Percentiles rank a stretch among this genome's conserved stretches.
phyloP scores from a whole-genome alignment of 257 asterid species.

The Apocynum venetum region DNA sequence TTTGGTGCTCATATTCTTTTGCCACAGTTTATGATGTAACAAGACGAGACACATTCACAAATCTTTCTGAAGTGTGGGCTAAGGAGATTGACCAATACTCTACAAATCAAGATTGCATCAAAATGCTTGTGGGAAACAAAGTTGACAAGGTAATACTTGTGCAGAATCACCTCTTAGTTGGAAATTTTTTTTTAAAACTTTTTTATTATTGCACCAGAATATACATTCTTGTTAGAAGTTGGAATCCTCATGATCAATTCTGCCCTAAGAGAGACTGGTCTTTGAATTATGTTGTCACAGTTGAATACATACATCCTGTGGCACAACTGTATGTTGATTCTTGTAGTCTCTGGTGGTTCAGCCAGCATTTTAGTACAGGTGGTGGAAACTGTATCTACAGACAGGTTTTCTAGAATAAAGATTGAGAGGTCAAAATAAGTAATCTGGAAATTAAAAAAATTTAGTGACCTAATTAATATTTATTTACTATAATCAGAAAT shows the following conservation, averaged over 20 bases:
- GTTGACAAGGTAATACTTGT: constrained; percentile 64
- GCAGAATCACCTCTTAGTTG: not conserved
- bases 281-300: not conserved
- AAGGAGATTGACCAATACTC: constrained; percentile 86
- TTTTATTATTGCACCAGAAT: not conserved
- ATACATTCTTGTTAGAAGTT: not conserved
- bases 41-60: constrained; percentile 76
- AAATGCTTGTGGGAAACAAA: constrained; percentile 96
- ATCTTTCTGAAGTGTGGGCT: constrained; percentile 88
- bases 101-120: constrained; percentile 83
- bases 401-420: no score
- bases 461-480: no score
- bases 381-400: not conserved
- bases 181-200: not conserved
- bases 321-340: not conserved
- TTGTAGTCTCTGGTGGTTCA: not conserved
- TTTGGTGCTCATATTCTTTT: not conserved
- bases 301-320: not conserved
- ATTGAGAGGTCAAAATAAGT: no score
- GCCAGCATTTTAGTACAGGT: not conserved
- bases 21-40: constrained; percentile 84
- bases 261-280: not conserved
- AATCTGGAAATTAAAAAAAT: no score
- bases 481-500: no score
- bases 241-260: not conserved